Evolutionary conservation across 768 basidiomycete genomes (phyloP).

Genomic region (Daedaleopsis sinensis): DNA sequence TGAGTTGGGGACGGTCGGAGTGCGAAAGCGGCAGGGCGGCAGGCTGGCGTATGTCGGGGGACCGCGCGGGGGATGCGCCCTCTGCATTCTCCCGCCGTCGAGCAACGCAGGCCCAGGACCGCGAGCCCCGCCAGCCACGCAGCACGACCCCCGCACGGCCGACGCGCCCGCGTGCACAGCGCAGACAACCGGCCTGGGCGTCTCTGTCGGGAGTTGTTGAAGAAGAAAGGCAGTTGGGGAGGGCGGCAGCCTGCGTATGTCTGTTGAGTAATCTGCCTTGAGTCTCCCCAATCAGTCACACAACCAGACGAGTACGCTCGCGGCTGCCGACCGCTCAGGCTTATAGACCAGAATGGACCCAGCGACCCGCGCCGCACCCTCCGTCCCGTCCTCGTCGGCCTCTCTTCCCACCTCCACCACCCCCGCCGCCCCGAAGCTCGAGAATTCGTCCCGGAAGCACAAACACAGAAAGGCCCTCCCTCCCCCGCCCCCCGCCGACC

Average conservation of each 20-base stretch:
- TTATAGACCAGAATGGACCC: slow-evolving; percentile 22
- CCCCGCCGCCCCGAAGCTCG: slow-evolving; percentile 15
- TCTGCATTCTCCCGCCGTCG: neutral
- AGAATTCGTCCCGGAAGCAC: slow-evolving; percentile 13
- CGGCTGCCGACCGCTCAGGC: too few relatives aligned
- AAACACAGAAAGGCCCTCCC: slow-evolving; percentile 13
- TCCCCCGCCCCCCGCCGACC: slow-evolving; percentile 4
- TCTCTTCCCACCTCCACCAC: slow-evolving; percentile 12
- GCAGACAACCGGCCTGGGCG: neutral
- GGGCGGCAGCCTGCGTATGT: neutral
- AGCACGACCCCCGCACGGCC: neutral
- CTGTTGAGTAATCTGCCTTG: slow-evolving; percentile 18
- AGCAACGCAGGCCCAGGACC: neutral
- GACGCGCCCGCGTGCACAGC: neutral
- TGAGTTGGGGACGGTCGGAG: slow-evolving; percentile 15
- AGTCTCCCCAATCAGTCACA: slow-evolving; percentile 22
- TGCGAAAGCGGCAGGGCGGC: slow-evolving; percentile 19
- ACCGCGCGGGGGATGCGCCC: neutral
- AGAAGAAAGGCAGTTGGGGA: neutral
- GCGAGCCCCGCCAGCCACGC: neutral
- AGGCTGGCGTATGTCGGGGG: neutral
- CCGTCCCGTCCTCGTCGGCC: slow-evolving; percentile 21
- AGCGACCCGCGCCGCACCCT: neutral
- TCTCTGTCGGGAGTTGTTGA: neutral
- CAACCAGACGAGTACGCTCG: neutral